Evolutionary conservation across 2,329 filamentous ascomycete species (phyloP), one percentile per base, ranked within the genome.

Genomic region (Colletotrichum limetticola): DNA sequence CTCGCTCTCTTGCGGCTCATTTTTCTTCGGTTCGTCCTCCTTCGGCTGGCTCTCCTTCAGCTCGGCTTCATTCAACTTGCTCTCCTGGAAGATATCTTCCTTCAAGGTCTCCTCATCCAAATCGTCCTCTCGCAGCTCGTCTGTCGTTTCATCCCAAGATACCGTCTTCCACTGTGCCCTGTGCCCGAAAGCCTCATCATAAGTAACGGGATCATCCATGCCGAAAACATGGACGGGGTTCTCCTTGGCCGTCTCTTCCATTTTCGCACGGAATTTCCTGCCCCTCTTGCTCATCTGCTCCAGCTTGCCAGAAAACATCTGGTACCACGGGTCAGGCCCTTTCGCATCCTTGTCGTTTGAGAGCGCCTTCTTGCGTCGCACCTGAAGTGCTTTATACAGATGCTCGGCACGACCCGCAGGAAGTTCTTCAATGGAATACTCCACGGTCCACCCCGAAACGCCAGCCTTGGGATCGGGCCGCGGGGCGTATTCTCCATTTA

Each of bases 391-490:
- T 1, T 78, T 55, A 79, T 95, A 95, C 28, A 93, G 80, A 0
- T 68, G 81, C 72, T 80, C 81, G 1, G 88, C 89, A 11, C 85
- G 83, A 0, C 80, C 74, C 3, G 76, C 75, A 0, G 82, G 65
- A 2, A 95, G 84, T 75, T 95, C 93, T 58, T 88, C 87, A 60
- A 98, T 83, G 46, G 91, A 87, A 82, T 97, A 98, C 77, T 97
- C 91, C n/a, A 98, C 85, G 0, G 84, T 81, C 95, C 95, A 98
- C 75, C 91, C 71, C 79, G 42, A 81, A 6, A 11, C 24, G 16
- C 77, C 37, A 0, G 64, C 81, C 58, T 92, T 79, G 16, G 0
- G 85, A 76, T 82, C 75, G 0, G 95, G 93, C 3, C 95, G 91
- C 0, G 84, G 79, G 1, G 94, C 89, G 66, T 89, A 88, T 14